Evolutionary conservation across 1,284 basidiomycete species (phyloP).

Genomic region (Neonothopanus nambi): DNA sequence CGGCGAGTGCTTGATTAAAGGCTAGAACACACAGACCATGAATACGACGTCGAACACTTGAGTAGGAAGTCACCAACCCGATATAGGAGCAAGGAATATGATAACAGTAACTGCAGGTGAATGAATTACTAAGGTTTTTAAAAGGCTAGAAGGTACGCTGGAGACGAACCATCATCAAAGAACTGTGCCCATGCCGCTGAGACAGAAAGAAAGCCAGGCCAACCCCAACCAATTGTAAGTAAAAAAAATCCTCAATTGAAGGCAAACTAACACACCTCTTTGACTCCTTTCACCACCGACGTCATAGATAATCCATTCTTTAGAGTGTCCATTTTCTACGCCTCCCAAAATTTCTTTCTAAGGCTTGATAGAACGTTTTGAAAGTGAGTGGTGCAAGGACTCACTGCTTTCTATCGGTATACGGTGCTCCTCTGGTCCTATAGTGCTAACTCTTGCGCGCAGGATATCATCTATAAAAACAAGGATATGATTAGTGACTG

Average conservation of each 20-base stretch:
- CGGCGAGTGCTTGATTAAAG: constrained; percentile 62
- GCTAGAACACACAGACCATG: constrained; percentile 24
- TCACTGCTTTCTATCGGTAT: constrained; percentile 51
- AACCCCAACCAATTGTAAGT: background rate
- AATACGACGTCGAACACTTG: background rate
- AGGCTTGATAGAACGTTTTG: background rate
- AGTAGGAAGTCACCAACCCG: constrained; percentile 22
- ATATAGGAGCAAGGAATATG: constrained; percentile 66
- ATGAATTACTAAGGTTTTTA: background rate
- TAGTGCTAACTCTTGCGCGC: constrained; percentile 61
- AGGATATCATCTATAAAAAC: constrained; percentile 62
- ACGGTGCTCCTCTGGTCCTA: constrained; percentile 63
- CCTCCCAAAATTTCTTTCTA: constrained; percentile 5
- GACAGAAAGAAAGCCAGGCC: background rate
- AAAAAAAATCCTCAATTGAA: background rate
- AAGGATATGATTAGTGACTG: constrained; percentile 10
- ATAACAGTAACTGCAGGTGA: constrained; percentile 53
- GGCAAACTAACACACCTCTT: constrained; percentile 39
- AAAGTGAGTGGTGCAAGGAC: constrained; percentile 8
- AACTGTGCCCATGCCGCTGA: constrained; percentile 64
- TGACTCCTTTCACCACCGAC: constrained; percentile 59
- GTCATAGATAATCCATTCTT: constrained; percentile 63
- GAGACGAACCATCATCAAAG: constrained; percentile 55
- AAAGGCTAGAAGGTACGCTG: background rate
- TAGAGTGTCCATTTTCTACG: constrained; percentile 36